Evolutionary conservation across 176 grass and related monocot genomes (phyloP), one percentile per base, ranked within the genome.

Genomic region (Oryza coarctata): DNA sequence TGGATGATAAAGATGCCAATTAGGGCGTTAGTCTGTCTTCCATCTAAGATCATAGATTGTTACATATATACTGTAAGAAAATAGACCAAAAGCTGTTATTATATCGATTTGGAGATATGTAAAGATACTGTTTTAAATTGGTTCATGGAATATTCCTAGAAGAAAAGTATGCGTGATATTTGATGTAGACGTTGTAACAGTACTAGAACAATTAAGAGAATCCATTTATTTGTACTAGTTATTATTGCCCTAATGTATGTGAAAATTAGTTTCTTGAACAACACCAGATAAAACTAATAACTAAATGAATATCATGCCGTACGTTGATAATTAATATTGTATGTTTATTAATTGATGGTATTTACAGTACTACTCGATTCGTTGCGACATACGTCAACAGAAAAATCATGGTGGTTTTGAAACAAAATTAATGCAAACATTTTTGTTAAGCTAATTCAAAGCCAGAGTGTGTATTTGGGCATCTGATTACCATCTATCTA

Each of bases 111-210:
- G 13, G 4, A 17, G 17, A 65, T 49, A 35, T 64, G 5, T 79
- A 78, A 25, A 78, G 34, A 80, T 73, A 70, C 65, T 50, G 29
- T 9, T 74, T 40, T 22, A 52, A 30, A 77, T 27, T 38, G 38
- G 25, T 34, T 32, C 71, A 58, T 71, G 65, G 55, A 85, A 81
- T 76, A 65, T 76, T 81, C 43, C 9, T 41, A 40, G 22, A 81
- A 57, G 77, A 81, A 82, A 65, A 81, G 33, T 36, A 35, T 73
- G 60, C 30, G 43, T 77, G 60, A 72, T 82, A 77, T 89, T 66
- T 86, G 87, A 82, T 86, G 83, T 71, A 23, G 83, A 89, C 78
- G 65, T 82, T 77, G 65, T 29, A 89, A 77, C 65, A 43, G 20
- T 85, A 71, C 9, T 34, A 39, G 40, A 63, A 58, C 11, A 80